Percentiles rank a stretch among this genome's conserved stretches.
These are phyloP conservation scores for Russula brevipes DNA, from an alignment of 768 basidiomycete genomes.

Conservation along the genomic window DNA sequence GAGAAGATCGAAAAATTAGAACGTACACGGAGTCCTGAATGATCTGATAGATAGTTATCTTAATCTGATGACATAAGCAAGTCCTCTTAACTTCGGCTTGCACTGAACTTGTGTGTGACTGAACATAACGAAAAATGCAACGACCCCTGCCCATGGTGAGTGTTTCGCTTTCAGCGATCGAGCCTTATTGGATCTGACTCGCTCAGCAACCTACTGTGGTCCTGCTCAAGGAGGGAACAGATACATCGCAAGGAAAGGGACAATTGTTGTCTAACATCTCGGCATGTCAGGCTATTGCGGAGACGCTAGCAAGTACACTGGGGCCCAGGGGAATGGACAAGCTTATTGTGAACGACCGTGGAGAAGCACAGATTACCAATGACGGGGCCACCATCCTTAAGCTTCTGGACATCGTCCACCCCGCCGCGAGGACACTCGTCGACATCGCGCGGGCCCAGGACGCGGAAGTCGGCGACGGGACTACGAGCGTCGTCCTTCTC, in stretches of 20 bases:
- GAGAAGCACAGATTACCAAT: conserved; percentile 97
- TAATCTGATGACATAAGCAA: conserved; percentile 18
- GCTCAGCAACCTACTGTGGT: conserved; percentile 94
- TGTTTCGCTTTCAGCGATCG: neutral
- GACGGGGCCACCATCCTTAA: conserved; percentile 99
- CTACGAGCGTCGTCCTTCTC: conserved; percentile 91
- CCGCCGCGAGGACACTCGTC: conserved; percentile 94
- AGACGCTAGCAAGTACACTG: conserved; percentile 90
- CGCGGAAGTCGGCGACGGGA: conserved; percentile 97
- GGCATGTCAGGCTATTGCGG: conserved; percentile 89
- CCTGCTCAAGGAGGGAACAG: conserved; percentile 93
- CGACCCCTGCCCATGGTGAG: conserved; percentile 43
- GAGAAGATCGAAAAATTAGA: conserved; percentile 27
- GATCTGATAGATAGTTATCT: neutral
- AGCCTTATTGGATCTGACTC: conserved; percentile 14
- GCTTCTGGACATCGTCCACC: conserved; percentile 95
- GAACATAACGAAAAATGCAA: conserved; percentile 65
- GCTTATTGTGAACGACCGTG: conserved; percentile 87
- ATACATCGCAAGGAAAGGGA: conserved; percentile 89
- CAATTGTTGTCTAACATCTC: conserved; percentile 94
- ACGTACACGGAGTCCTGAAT: neutral
- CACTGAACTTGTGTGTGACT: neutral
- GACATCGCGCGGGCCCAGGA: conserved; percentile 98
- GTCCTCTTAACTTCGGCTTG: neutral
- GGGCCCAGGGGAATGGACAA: conserved; percentile 99